A percentile compares a stretch with the other conserved stretches of the same genome.
Evolutionary conservation across 768 basidiomycete genomes (phyloP).

Genomic region (Amanita polypyramis): DNA sequence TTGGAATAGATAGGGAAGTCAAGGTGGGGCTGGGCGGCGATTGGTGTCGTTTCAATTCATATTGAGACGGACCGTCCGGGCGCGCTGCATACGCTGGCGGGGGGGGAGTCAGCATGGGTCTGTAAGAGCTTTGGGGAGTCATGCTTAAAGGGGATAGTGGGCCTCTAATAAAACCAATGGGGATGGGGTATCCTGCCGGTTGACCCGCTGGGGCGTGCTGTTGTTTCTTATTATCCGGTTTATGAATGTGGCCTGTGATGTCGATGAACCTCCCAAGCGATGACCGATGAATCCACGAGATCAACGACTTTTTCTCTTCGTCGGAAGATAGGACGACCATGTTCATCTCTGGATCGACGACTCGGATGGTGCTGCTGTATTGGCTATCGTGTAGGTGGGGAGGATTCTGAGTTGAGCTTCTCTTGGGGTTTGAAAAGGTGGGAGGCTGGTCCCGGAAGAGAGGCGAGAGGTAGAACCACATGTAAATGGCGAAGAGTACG

Average conservation of each 20-base stretch:
- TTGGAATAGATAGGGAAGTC: neutral
- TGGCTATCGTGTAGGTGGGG: constrained; percentile 1
- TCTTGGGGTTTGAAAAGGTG: neutral
- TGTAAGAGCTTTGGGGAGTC: too few species aligned
- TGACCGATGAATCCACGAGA: constrained; percentile 4
- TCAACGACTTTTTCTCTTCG: neutral
- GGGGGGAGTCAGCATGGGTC: neutral
- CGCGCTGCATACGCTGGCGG: neutral
- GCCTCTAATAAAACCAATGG: too few species aligned
- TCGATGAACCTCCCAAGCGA: constrained; percentile 5
- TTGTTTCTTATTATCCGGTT: neutral
- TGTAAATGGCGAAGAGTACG: constrained; percentile 7
- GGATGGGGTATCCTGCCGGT: neutral
- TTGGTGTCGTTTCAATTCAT: neutral
- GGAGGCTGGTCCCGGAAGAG: neutral
- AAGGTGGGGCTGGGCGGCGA: neutral
- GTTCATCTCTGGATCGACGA: neutral
- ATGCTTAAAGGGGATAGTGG: too few species aligned
- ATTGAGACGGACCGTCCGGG: neutral
- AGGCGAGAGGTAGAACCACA: constrained; percentile 12
- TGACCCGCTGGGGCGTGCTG: neutral
- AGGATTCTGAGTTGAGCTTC: neutral
- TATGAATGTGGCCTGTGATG: constrained; percentile 2
- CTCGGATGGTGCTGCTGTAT: neutral
- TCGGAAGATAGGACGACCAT: neutral